Percentiles rank a stretch among this genome's conserved stretches.
These are phyloP conservation scores for Chalciporus chontae DNA, from an alignment of 768 basidiomycete species.

Conservation along the genomic window DNA sequence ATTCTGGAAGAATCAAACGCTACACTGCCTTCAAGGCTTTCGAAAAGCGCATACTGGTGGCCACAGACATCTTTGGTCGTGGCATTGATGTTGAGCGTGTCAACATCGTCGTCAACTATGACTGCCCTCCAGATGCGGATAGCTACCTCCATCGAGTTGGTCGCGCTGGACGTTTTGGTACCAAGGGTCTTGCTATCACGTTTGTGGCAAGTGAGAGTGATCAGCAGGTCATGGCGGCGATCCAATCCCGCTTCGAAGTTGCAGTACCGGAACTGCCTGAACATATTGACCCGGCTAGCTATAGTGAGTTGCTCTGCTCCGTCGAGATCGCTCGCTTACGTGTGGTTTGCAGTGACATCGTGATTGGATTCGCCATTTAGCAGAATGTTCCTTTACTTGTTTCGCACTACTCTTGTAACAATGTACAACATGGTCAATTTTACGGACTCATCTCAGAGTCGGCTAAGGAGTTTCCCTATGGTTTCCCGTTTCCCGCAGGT, in stretches of 20 bases:
- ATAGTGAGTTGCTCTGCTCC: slow-evolving; percentile 61
- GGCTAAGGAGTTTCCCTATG: too few species aligned
- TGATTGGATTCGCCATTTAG: slow-evolving; percentile 30
- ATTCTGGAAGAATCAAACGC: slow-evolving; percentile 68
- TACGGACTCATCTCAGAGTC: too few species aligned
- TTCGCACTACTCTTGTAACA: slow-evolving; percentile 17
- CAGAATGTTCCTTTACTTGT: slow-evolving; percentile 3
- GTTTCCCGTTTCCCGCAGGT: too few species aligned
- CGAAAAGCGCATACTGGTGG: slow-evolving; percentile 98
- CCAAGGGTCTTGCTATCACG: slow-evolving; percentile 97
- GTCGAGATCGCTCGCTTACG: neutral
- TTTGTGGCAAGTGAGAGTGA: slow-evolving; percentile 93
- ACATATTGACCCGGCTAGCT: slow-evolving; percentile 89
- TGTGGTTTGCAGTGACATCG: slow-evolving; percentile 37
- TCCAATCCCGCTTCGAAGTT: slow-evolving; percentile 96
- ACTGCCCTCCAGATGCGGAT: slow-evolving; percentile 95
- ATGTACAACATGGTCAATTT: slow-evolving; percentile 17
- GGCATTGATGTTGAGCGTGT: slow-evolving; percentile 99
- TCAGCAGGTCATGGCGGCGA: slow-evolving; percentile 89
- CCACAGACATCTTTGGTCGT: slow-evolving; percentile 98
- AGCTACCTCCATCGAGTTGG: slow-evolving; percentile 98
- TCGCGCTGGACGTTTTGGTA: slow-evolving; percentile 98
- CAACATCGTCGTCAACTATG: slow-evolving; percentile 99
- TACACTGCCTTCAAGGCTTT: slow-evolving; percentile 99
- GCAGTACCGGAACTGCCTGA: slow-evolving; percentile 94